Conservation (phyloP, 768 basidiomycete species). For the Suillus paluster region DNA sequence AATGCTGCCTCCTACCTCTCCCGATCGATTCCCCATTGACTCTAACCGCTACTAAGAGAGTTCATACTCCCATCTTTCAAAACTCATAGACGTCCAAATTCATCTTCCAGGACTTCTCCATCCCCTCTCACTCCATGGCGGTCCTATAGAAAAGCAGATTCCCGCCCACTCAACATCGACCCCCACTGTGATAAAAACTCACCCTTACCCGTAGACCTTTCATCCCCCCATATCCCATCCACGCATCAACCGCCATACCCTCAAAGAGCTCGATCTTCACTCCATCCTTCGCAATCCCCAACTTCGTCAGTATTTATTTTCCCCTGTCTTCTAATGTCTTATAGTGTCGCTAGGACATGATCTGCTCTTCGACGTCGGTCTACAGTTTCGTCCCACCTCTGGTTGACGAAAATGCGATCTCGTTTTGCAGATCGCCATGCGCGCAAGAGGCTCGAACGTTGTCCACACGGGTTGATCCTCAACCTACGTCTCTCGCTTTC, state of each 20-base stretch:
- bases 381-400: conserved; percentile 82
- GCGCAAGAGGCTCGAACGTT: conserved; percentile 53
- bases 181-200: conserved; percentile 23
- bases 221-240: conserved; percentile 65
- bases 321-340: not conserved
- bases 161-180: conserved; percentile 27
- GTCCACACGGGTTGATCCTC: conserved; percentile 10
- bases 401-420: conserved; percentile 72
- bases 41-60: conserved; percentile 31
- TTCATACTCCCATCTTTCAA: conserved; percentile 23
- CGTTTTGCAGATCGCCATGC: conserved; percentile 75
- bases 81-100: conserved; percentile 14
- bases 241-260: conserved; percentile 76
- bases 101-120: conserved; percentile 18
- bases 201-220: conserved; percentile 44
- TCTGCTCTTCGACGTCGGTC: conserved; percentile 83
- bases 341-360: conserved; percentile 67
- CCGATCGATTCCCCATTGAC: conserved; percentile 46
- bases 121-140: conserved; percentile 36
- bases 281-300: conserved; percentile 89
- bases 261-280: conserved; percentile 84
- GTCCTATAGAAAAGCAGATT: conserved; percentile 24
- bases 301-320: conserved; percentile 65
- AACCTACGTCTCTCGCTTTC: conserved; percentile 30
- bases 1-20: conserved; percentile 35